Percentiles rank a stretch among this genome's conserved stretches.
Conservation (phyloP, 495 filamentous ascomycete genomes). For the Xylaria sp. region DNA sequence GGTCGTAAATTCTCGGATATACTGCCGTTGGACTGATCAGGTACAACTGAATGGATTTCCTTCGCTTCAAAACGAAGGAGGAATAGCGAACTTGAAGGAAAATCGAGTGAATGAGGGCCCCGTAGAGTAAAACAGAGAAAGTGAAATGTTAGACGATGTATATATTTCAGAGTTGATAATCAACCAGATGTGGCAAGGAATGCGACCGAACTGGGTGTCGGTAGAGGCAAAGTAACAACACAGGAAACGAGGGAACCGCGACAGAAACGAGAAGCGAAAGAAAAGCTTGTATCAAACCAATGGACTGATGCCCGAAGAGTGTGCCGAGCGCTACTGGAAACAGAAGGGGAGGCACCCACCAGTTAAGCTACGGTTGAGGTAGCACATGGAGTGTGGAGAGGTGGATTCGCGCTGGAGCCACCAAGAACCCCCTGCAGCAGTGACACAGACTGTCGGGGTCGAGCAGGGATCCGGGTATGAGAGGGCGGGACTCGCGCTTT, state of each 20-base stretch:
- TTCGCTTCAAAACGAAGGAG: not conserved
- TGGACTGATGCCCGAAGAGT: constrained; percentile 18
- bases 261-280: constrained; percentile 1
- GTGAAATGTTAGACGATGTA: not conserved
- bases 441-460: constrained; percentile 19
- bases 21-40: not conserved
- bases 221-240: constrained; percentile 13
- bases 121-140: not conserved
- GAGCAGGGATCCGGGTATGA: constrained; percentile 3
- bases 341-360: constrained; percentile 15
- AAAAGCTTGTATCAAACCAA: constrained; percentile 11
- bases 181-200: not conserved
- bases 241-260: constrained; percentile 4
- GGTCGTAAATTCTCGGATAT: not conserved
- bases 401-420: constrained; percentile 4
- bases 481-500: constrained; percentile 3
- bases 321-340: constrained; percentile 14
- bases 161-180: constrained; percentile 5
- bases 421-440: constrained; percentile 20
- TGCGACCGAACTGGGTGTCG: constrained; percentile 7
- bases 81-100: constrained; percentile 1
- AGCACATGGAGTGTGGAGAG: constrained; percentile 9
- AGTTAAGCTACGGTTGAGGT: constrained; percentile 5
- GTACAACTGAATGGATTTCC: not conserved
- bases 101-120: not conserved